Percentiles rank a stretch among this genome's conserved stretches.
Conservation (phyloP, 306 rosid genomes). For the Abrus precatorius region DNA sequence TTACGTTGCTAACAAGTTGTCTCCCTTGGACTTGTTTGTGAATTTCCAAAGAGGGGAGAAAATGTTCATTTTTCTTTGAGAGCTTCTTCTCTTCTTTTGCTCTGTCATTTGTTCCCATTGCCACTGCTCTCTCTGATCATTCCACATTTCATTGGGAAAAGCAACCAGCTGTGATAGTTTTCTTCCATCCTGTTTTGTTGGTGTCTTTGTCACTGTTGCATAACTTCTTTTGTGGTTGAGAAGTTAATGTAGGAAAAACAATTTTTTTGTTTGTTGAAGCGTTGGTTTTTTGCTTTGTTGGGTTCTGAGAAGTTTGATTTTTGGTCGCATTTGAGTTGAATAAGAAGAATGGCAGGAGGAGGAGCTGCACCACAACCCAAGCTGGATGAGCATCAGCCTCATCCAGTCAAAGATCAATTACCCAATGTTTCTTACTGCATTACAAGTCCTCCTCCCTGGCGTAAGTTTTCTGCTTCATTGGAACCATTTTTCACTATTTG, state of each 20-base stretch:
- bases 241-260: conserved; percentile 25
- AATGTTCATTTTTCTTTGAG: conserved; percentile 35
- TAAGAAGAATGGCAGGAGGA: conserved; percentile 71
- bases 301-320: conserved; percentile 41
- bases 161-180: neutral
- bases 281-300: conserved; percentile 21
- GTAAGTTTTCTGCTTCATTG: conserved; percentile 60
- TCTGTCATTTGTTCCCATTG: neutral
- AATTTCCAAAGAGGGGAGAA: conserved; percentile 41
- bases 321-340: conserved; percentile 36
- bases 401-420: conserved; percentile 89
- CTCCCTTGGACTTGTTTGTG: conserved; percentile 36
- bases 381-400: conserved; percentile 91
- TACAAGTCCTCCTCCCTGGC: conserved; percentile 99
- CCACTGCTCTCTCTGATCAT: conserved; percentile 1
- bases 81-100: conserved; percentile 13
- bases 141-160: conserved; percentile 8
- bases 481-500: conserved; percentile 8
- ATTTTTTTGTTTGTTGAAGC: neutral
- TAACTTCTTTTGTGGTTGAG: conserved; percentile 41
- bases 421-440: conserved; percentile 88
- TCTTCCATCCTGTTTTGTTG: conserved; percentile 6
- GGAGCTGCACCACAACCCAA: conserved; percentile 83
- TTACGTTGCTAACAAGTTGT: conserved; percentile 51
- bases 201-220: conserved; percentile 38